These are phyloP conservation scores for Fomes fomentarius DNA, from an alignment of 1,284 basidiomycete genomes.

Conservation along the genomic window DNA sequence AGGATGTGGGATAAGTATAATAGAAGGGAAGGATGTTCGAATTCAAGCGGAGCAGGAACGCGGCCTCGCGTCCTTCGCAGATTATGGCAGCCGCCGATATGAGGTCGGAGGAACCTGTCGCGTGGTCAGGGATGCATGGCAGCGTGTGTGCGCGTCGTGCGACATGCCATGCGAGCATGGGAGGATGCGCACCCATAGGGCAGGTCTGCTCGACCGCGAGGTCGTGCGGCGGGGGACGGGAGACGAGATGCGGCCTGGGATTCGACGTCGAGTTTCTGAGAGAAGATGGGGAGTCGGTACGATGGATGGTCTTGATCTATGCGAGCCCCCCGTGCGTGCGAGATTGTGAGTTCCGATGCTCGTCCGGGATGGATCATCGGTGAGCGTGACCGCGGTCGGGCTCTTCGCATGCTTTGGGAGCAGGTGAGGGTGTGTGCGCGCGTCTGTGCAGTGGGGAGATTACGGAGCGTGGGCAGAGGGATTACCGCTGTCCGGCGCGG, in stretches of 20 bases:
- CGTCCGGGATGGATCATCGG: constrained; percentile 12
- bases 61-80: not conserved
- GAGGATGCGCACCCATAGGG: not conserved
- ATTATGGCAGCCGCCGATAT: constrained; percentile 20
- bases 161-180: too few species aligned
- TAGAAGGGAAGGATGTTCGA: not conserved
- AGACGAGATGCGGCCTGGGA: not conserved
- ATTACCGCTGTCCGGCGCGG: constrained; percentile 7
- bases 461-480: not conserved
- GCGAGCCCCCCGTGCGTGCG: constrained; percentile 1
- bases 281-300: constrained; percentile 6
- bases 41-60: constrained; percentile 12
- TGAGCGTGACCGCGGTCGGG: constrained; percentile 3
- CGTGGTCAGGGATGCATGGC: constrained; percentile 14
- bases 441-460: not conserved
- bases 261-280: constrained; percentile 6
- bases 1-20: constrained; percentile 6
- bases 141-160: not conserved
- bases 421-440: not conserved
- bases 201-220: constrained; percentile 2
- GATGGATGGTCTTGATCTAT: not conserved
- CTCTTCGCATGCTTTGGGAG: not conserved
- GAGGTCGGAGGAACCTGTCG: constrained; percentile 17
- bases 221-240: not conserved
- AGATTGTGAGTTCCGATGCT: constrained; percentile 2